Evolutionary conservation across 495 filamentous ascomycete species (phyloP).

Genomic region (Lasiosphaeria hispida): DNA sequence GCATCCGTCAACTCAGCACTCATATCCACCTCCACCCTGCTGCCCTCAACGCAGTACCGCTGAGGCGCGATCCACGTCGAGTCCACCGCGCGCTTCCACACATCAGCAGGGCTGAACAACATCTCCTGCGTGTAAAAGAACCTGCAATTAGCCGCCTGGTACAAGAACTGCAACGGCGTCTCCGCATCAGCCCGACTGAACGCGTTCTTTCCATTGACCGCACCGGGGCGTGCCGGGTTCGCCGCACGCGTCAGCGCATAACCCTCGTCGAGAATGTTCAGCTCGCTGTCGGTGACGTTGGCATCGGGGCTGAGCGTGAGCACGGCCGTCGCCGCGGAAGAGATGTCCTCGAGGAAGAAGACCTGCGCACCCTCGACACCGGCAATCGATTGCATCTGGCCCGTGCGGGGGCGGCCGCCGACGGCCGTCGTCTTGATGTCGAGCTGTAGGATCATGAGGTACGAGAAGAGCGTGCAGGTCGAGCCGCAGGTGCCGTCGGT

Average conservation of each 20-base stretch:
- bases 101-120: constrained; percentile 36
- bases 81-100: constrained; percentile 48
- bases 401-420: constrained; percentile 53
- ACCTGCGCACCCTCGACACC: constrained; percentile 53
- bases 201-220: constrained; percentile 37
- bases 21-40: constrained; percentile 10
- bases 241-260: constrained; percentile 24
- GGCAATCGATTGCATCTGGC: constrained; percentile 57
- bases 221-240: constrained; percentile 18
- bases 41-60: constrained; percentile 22
- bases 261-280: constrained; percentile 18
- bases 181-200: constrained; percentile 28
- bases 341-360: constrained; percentile 24
- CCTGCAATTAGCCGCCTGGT: constrained; percentile 53
- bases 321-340: constrained; percentile 9
- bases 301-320: constrained; percentile 15
- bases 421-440: constrained; percentile 54
- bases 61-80: constrained; percentile 68
- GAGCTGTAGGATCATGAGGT: constrained; percentile 55
- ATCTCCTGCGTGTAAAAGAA: constrained; percentile 53
- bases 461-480: constrained; percentile 59
- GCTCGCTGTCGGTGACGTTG: constrained; percentile 18
- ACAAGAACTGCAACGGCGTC: constrained; percentile 52
- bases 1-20: constrained; percentile 10
- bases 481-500: constrained; percentile 61